Percentiles rank a stretch among this genome's conserved stretches.
phyloP scores from a whole-genome alignment of 1,284 basidiomycete species.

The Porogramme epimiltina region DNA sequence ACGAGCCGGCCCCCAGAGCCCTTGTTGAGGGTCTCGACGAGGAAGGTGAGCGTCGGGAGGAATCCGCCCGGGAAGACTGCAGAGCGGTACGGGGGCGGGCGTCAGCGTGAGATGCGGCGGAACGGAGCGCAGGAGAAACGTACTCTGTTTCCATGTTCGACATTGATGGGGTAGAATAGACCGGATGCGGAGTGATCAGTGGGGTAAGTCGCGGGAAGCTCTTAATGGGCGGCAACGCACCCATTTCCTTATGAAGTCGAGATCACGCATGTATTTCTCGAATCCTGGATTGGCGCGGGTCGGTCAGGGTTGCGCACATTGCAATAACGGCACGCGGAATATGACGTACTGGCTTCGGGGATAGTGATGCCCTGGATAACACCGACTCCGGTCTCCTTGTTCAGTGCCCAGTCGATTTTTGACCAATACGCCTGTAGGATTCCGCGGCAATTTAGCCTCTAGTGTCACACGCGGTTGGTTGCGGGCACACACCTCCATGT shows the following conservation, averaged over 20 bases:
- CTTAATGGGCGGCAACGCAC: slow-evolving; percentile 35
- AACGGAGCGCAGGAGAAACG: background rate
- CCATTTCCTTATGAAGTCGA: slow-evolving; percentile 85
- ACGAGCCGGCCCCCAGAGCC: slow-evolving; percentile 64
- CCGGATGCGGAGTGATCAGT: too few relatives aligned
- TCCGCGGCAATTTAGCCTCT: too few relatives aligned
- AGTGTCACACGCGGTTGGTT: background rate
- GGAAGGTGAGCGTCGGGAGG: slow-evolving; percentile 68
- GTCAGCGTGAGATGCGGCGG: background rate
- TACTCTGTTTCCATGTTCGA: slow-evolving; percentile 1
- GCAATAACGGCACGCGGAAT: background rate
- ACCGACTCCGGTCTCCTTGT: slow-evolving; percentile 60
- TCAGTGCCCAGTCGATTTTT: slow-evolving; percentile 72
- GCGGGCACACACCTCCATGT: slow-evolving; percentile 42
- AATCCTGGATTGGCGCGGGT: slow-evolving; percentile 42
- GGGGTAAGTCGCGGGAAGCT: too few relatives aligned
- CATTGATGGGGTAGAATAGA: too few relatives aligned
- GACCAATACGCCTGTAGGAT: slow-evolving; percentile 53
- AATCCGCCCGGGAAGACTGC: slow-evolving; percentile 81
- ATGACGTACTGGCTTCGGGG: slow-evolving; percentile 66
- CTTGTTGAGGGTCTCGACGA: slow-evolving; percentile 54
- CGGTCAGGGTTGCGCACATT: background rate
- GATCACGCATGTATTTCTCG: slow-evolving; percentile 57
- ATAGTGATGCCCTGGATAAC: slow-evolving; percentile 83
- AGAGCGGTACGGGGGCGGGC: background rate